phyloP scores from a whole-genome alignment of 164 flowering plant genomes.

The grape (Vitis vinifera) region DNA sequence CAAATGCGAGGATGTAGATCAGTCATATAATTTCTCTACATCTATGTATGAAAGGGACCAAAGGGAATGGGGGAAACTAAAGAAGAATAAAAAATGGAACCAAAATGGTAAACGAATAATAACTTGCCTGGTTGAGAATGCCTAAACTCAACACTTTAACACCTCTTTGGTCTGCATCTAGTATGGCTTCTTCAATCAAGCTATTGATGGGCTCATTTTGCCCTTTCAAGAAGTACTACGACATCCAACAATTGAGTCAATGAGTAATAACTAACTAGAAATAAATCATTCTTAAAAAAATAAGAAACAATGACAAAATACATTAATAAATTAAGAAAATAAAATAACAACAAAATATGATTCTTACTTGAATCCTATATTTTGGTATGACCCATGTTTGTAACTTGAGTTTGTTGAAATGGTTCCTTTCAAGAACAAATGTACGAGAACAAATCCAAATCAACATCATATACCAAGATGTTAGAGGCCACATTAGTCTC shows the following conservation, averaged over 20 bases:
- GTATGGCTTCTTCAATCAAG: conserved; percentile 63
- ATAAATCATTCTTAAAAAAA: not conserved
- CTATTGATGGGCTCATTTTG: conserved; percentile 46
- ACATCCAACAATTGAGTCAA: not conserved
- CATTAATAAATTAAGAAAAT: not conserved
- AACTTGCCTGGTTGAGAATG: conserved; percentile 64
- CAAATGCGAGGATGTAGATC: too few relatives aligned
- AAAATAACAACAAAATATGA: not conserved
- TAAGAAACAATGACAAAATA: not conserved
- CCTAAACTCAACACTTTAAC: conserved; percentile 67
- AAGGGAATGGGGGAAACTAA: too few relatives aligned
- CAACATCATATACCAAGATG: too few relatives aligned
- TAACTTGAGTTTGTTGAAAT: too few relatives aligned
- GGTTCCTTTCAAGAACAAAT: too few relatives aligned
- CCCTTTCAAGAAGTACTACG: conserved; percentile 46
- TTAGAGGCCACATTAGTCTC: too few relatives aligned
- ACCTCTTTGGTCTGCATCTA: conserved; percentile 62
- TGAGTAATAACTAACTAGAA: not conserved
- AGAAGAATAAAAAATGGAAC: not conserved
- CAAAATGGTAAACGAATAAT: not conserved
- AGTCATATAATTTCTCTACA: too few relatives aligned
- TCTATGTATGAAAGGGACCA: too few relatives aligned
- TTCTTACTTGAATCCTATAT: conserved; percentile 22
- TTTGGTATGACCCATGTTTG: conserved; percentile 36
- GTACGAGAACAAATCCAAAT: too few relatives aligned